Percentiles rank a stretch among this genome's conserved stretches.
phyloP scores from a whole-genome alignment of 148 eudicot genomes.

The Fagopyrum esculentum region DNA sequence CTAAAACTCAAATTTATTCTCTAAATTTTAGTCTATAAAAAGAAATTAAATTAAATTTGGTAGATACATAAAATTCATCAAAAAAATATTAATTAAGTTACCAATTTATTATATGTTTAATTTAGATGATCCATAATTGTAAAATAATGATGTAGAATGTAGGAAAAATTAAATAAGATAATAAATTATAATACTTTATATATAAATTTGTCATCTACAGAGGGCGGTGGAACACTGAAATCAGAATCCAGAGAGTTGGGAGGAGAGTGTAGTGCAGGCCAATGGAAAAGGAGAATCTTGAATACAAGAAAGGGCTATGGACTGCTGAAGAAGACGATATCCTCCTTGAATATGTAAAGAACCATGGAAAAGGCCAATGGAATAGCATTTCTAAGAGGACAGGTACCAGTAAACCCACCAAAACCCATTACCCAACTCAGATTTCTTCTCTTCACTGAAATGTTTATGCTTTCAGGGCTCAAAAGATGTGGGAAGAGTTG shows the following conservation, averaged over 20 bases:
- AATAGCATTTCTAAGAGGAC: constrained; percentile 12
- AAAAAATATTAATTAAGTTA: too few relatives aligned
- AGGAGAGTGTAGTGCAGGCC: not conserved
- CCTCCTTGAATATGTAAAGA: constrained; percentile 6
- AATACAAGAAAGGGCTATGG: constrained; percentile 17
- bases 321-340: constrained; percentile 15
- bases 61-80: too few relatives aligned
- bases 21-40: too few relatives aligned
- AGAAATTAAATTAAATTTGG: too few relatives aligned
- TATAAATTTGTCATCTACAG: too few relatives aligned
- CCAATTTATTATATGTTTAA: too few relatives aligned
- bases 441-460: not conserved
- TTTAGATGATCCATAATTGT: too few relatives aligned
- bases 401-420: not conserved
- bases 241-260: not conserved
- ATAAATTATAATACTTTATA: too few relatives aligned
- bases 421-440: not conserved
- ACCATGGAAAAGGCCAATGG: constrained; percentile 17
- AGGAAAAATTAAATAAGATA: too few relatives aligned
- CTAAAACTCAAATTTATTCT: too few relatives aligned
- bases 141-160: too few relatives aligned
- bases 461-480: not conserved
- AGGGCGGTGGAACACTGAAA: too few relatives aligned
- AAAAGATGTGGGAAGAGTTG: constrained; percentile 16
- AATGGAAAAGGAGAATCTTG: constrained; percentile 5